Evolutionary conservation across 768 basidiomycete genomes (phyloP).

Genomic region (Auriscalpium vulgare): DNA sequence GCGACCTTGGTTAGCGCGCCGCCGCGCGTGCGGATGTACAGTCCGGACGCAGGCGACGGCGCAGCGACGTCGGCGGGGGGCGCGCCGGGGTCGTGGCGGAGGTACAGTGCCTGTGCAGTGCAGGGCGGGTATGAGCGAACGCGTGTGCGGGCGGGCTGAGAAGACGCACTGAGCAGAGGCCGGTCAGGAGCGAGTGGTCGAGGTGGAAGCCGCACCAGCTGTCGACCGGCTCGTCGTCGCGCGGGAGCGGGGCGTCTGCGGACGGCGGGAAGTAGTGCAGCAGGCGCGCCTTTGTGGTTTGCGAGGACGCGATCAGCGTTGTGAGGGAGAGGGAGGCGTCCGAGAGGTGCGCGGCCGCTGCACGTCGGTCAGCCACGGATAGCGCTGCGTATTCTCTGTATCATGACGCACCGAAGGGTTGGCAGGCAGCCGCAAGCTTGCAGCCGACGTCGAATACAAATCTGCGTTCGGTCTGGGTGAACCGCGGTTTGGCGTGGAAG

Average conservation of each 20-base stretch:
- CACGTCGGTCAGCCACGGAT: slow-evolving; percentile 1
- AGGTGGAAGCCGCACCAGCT: slow-evolving; percentile 95
- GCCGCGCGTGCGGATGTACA: slow-evolving; percentile 86
- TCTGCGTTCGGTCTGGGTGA: slow-evolving; percentile 27
- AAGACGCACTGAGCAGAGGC: slow-evolving; percentile 71
- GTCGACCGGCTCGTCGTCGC: slow-evolving; percentile 63
- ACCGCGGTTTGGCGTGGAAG: neutral
- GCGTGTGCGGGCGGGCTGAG: neutral
- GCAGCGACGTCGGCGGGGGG: slow-evolving; percentile 46
- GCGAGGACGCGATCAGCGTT: slow-evolving; percentile 63
- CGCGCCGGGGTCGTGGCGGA: slow-evolving; percentile 37
- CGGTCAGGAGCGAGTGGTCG: slow-evolving; percentile 87
- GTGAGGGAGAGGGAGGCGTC: slow-evolving; percentile 65
- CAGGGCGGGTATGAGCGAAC: neutral
- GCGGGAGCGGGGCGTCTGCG: slow-evolving; percentile 26
- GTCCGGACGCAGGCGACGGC: slow-evolving; percentile 72
- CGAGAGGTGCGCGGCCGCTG: slow-evolving; percentile 58
- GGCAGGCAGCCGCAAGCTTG: slow-evolving; percentile 79
- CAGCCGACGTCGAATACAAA: slow-evolving; percentile 80
- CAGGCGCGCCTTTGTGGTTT: slow-evolving; percentile 85
- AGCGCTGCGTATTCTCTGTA: neutral
- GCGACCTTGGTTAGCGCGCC: slow-evolving; percentile 73
- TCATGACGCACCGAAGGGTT: slow-evolving; percentile 69
- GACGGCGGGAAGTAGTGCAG: slow-evolving; percentile 91
- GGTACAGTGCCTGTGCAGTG: slow-evolving; percentile 69